Evolutionary conservation across 768 basidiomycete genomes (phyloP), one percentile per base, ranked within the genome.

Genomic region (Termitomyces sp.): DNA sequence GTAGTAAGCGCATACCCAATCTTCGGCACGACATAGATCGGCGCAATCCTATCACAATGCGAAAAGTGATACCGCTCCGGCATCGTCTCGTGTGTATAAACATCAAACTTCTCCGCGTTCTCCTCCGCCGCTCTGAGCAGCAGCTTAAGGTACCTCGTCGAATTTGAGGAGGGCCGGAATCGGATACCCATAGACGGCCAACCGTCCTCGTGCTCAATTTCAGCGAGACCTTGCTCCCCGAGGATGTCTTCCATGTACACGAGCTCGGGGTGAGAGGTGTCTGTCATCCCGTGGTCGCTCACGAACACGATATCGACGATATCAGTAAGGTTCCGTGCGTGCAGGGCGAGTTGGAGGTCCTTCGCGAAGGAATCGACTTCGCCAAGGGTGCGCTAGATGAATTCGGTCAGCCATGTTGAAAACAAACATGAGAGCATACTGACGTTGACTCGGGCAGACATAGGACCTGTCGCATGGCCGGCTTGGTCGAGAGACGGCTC

Each of bases 131-230:
- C 84, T 5, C 70, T 71, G 16, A 77, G 60, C 38, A 95, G 76
- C 25, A 77, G 67, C 17, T 82, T 71, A 31, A 90, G 71, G 59
- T 88, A 81, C 40, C 77, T 73, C 10, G 80, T 73, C 11, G 73
- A 71, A 66, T 95, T 89, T 1, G 80, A 76, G n/a, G 70, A 72
- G 1, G 77, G 62, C 17, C 73, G 67, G 74, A 96, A 93, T 25
- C 94, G 82, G 51, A 97, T 71, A 2, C 95, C 95, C 77, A 92
- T 88, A 1, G 87, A 82, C 11, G 94, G 95, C 93, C 92, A 95
- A 41, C 95, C 89, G 59, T 96, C 94, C 60, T 84, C 79, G 64
- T 92, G 90, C 54, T 83, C 80, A 43, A 93, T 86, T 16, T 71
- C 71, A 5, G 71, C 65, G 49, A 83, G 77, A 3, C 85, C 89